phyloP scores from a whole-genome alignment of 805 yeast species.

The Priceomyces carsonii region DNA sequence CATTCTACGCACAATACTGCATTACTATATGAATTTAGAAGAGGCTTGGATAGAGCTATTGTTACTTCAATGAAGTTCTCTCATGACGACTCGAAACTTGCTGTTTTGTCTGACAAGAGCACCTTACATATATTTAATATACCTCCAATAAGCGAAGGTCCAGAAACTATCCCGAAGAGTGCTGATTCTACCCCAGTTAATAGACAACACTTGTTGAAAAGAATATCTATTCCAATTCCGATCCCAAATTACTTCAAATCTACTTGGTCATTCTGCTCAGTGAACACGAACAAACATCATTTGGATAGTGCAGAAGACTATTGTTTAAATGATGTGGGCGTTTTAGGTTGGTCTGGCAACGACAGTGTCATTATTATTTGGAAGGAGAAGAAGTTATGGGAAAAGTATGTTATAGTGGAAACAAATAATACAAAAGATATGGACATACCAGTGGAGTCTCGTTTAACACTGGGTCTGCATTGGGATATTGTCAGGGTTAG shows the following conservation, averaged over 20 bases:
- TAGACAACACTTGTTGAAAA: conserved; percentile 66
- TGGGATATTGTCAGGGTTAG: conserved; percentile 25
- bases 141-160: conserved; percentile 12
- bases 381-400: conserved; percentile 78
- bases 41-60: conserved; percentile 85
- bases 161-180: conserved; percentile 6
- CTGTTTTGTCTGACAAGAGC: conserved; percentile 84
- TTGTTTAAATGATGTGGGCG: conserved; percentile 32
- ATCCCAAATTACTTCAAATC: conserved; percentile 68
- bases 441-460: too few species aligned
- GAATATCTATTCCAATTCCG: conserved; percentile 63
- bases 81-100: conserved; percentile 71
- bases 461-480: too few species aligned
- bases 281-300: conserved; percentile 51
- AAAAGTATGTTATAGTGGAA: conserved; percentile 73
- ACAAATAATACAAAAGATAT: conserved; percentile 15
- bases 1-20: conserved; percentile 70
- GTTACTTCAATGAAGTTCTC: conserved; percentile 84
- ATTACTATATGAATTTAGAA: conserved; percentile 76
- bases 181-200: conserved; percentile 29
- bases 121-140: conserved; percentile 85
- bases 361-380: conserved; percentile 74
- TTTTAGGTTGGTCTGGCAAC: conserved; percentile 74
- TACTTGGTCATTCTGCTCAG: conserved; percentile 85
- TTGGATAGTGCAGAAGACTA: conserved; percentile 14